These are phyloP conservation scores for Populus tomentosa DNA, from an alignment of 441 rosid genomes.

Conservation along the genomic window DNA sequence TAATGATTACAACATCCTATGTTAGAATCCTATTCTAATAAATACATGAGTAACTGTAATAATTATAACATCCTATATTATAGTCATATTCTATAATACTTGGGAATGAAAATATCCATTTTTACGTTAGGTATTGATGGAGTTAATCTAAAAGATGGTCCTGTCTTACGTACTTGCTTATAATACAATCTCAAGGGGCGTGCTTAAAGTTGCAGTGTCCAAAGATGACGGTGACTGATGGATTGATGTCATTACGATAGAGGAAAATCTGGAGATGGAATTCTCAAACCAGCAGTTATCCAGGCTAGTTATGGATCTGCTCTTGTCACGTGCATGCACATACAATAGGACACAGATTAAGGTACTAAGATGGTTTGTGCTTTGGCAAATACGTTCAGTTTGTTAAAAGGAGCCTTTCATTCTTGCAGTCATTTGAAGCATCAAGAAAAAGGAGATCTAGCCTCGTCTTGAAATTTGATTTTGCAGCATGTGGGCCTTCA, in stretches of 20 bases:
- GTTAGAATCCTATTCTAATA: no score
- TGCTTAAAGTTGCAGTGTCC: constrained; percentile 68
- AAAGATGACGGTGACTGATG: constrained; percentile 77
- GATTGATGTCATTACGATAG: constrained; percentile 63
- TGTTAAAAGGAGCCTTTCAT: not conserved
- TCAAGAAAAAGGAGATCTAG: constrained; percentile 8
- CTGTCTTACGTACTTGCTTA: no score
- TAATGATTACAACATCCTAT: no score
- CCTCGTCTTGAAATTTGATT: constrained; percentile 14
- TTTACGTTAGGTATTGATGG: no score
- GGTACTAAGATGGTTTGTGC: constrained; percentile 33
- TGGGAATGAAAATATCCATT: no score
- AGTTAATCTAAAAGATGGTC: no score
- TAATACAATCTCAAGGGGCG: no score
- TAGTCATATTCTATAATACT: no score
- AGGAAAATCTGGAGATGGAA: constrained; percentile 58
- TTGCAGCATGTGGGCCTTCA: constrained; percentile 68
- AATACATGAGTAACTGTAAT: no score
- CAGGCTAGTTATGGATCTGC: constrained; percentile 61
- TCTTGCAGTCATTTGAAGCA: not conserved
- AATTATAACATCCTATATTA: no score
- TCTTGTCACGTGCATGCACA: constrained; percentile 80
- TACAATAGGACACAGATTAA: constrained; percentile 83
- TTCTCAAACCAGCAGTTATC: constrained; percentile 86
- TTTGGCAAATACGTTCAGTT: not conserved